Percentiles rank a stretch among this genome's conserved stretches.
phyloP scores from a whole-genome alignment of 129 eudicot species.

The Lactuca saligna region DNA sequence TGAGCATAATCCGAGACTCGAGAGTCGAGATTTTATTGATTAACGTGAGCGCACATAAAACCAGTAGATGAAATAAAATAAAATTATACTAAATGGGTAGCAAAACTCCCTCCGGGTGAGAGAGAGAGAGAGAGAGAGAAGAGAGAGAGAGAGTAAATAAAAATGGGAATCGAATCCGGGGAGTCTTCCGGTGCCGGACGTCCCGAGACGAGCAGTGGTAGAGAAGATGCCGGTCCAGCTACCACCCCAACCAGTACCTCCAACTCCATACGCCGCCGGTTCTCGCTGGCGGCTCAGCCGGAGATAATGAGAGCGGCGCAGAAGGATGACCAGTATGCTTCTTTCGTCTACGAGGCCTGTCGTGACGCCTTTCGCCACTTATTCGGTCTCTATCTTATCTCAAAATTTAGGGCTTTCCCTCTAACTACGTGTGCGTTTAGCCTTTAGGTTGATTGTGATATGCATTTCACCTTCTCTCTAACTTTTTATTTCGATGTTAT shows the following conservation, averaged over 20 bases:
- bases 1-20: background rate
- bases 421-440: background rate
- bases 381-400: slow-evolving; percentile 55
- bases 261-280: slow-evolving; percentile 43
- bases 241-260: slow-evolving; percentile 31
- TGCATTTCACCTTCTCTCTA: background rate
- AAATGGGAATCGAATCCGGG: slow-evolving; percentile 38
- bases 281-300: slow-evolving; percentile 92
- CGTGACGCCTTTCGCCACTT: slow-evolving; percentile 98
- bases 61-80: slow-evolving; percentile 3
- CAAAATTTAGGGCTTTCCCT: slow-evolving; percentile 13
- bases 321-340: slow-evolving; percentile 95
- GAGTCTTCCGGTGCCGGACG: slow-evolving; percentile 44
- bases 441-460: slow-evolving; percentile 2
- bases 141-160: background rate
- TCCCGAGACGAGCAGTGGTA: slow-evolving; percentile 26
- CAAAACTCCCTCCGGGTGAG: slow-evolving; percentile 9
- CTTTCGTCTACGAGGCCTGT: slow-evolving; percentile 93
- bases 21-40: slow-evolving; percentile 10
- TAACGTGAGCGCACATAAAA: slow-evolving; percentile 3
- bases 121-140: background rate
- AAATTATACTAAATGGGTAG: background rate
- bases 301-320: slow-evolving; percentile 99
- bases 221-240: slow-evolving; percentile 39
- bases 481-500: slow-evolving; percentile 1